Percentiles rank a stretch among this genome's conserved stretches.
phyloP scores from a whole-genome alignment of 352 stramenopile genomes.

The Phytophthora pini region DNA sequence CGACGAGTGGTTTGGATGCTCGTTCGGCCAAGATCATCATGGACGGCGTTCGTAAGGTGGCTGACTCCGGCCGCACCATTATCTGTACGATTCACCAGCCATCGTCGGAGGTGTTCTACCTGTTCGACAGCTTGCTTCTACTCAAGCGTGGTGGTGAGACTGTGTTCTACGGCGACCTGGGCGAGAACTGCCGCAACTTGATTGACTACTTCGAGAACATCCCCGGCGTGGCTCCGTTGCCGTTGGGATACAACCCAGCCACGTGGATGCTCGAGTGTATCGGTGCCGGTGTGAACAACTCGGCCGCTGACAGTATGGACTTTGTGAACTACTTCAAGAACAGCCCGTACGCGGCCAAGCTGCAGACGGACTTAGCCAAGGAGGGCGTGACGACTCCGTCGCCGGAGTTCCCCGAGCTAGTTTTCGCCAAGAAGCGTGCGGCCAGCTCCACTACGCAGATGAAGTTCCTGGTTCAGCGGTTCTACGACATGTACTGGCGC shows the following conservation, averaged over 20 bases:
- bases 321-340: constrained; percentile 37
- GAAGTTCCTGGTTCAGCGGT: constrained; percentile 38
- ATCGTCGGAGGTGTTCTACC: constrained; percentile 76
- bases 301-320: constrained; percentile 20
- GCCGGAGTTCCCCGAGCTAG: constrained; percentile 25
- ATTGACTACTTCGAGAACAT: constrained; percentile 47
- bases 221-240: constrained; percentile 19
- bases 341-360: constrained; percentile 15
- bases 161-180: constrained; percentile 50
- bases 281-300: constrained; percentile 52
- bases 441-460: constrained; percentile 31
- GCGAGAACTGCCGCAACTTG: constrained; percentile 35
- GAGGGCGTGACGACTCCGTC: constrained; percentile 34
- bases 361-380: constrained; percentile 17
- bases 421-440: constrained; percentile 40
- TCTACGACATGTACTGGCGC: constrained; percentile 82
- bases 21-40: constrained; percentile 28
- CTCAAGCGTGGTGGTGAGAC: constrained; percentile 51
- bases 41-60: constrained; percentile 28
- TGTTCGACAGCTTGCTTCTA: constrained; percentile 81
- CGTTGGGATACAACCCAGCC: constrained; percentile 47
- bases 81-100: constrained; percentile 93
- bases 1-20: constrained; percentile 27
- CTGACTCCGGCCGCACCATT: constrained; percentile 38
- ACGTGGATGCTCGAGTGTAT: constrained; percentile 47